Evolutionary conservation across 2,329 filamentous ascomycete species (phyloP).

Genomic region (Huntiella moniliformis): DNA sequence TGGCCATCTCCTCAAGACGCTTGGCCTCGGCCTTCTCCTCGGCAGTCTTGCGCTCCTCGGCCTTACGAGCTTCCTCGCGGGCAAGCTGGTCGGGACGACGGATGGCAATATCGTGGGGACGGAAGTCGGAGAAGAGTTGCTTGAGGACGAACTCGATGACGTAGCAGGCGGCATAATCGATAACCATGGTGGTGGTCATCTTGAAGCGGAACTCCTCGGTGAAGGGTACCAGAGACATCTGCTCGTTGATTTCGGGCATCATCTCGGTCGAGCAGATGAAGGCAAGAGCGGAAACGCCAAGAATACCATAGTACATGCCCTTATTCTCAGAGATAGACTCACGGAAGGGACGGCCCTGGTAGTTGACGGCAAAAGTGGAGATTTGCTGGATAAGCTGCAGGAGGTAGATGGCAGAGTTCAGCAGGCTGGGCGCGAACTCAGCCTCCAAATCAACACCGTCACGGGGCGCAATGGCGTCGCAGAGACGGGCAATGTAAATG

Average conservation of each 20-base stretch:
- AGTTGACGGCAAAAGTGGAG: constrained; percentile 97
- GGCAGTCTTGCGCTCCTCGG: constrained; percentile 25
- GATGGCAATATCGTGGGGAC: constrained; percentile 80
- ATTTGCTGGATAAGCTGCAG: constrained; percentile 97
- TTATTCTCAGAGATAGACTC: constrained; percentile 90
- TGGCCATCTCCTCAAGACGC: constrained; percentile 34
- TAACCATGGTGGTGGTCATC: constrained; percentile 65
- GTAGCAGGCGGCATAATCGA: constrained; percentile 78
- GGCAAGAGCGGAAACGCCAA: constrained; percentile 74
- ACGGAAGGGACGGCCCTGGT: constrained; percentile 93
- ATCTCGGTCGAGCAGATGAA: constrained; percentile 93
- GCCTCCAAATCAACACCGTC: constrained; percentile 72
- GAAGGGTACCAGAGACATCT: constrained; percentile 84
- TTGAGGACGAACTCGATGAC: constrained; percentile 77
- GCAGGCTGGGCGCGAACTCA: constrained; percentile 78
- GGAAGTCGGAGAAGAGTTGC: constrained; percentile 70
- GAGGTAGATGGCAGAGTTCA: constrained; percentile 94
- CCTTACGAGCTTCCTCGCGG: constrained; percentile 33
- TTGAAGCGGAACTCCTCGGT: constrained; percentile 71
- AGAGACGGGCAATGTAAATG: constrained; percentile 82
- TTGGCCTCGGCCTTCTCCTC: constrained; percentile 24
- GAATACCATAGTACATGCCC: constrained; percentile 94
- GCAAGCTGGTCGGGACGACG: constrained; percentile 72
- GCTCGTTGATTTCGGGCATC: constrained; percentile 83
- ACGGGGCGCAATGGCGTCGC: constrained; percentile 61